Evolutionary conservation across 1,284 basidiomycete species (phyloP), one percentile per base, ranked within the genome.

Genomic region (Ustilago vetiveriae): DNA sequence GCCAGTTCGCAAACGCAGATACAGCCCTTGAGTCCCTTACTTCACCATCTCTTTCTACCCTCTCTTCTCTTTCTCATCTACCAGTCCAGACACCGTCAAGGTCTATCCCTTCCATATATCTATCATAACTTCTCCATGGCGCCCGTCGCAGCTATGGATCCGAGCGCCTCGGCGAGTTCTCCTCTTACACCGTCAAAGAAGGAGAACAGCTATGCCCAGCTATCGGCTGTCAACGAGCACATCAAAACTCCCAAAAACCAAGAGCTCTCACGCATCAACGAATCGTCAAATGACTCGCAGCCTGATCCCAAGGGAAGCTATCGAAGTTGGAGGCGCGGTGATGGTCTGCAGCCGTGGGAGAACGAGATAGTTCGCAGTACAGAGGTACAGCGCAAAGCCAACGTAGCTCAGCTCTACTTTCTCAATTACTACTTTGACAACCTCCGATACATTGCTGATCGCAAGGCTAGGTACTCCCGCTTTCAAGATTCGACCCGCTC

Each of bases 401-500:
- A 78, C 39, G 73, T 82, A 23, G 79, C 79, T 0, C 80, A 82
- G 52, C 74, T 82, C 49, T 82, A 80, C 71, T 82, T 82, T 37
- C 64, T 82, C 50, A 81, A 81, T 65, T 68, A 82, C 67, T 82
- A 82, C 69, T 82, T 82, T 54, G 80, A 81, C 62, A 77, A 74
- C 33, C 72, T 82, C 26, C 77, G 71, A 22, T 80, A 75, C 65
- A 62, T 78, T 32, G 52, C 74, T 32, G 73, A 76, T 35, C 75
- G 78, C 46, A 74, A 72, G 36, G 72, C 60, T 13, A 65, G 83
- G 65, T 13, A 75, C 90, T 52, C 86, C 89, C 81, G 83, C 88
- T 50, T 95, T 91, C 91, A 94, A 95, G 84, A 72, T 6, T 60
- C 52, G 3, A 76, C 76, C 21, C 66, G 60, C 32, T 21, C 66